Percentiles rank a stretch among this genome's conserved stretches.
phyloP scores from a whole-genome alignment of 345 rosid species.

The Punica granatum region DNA sequence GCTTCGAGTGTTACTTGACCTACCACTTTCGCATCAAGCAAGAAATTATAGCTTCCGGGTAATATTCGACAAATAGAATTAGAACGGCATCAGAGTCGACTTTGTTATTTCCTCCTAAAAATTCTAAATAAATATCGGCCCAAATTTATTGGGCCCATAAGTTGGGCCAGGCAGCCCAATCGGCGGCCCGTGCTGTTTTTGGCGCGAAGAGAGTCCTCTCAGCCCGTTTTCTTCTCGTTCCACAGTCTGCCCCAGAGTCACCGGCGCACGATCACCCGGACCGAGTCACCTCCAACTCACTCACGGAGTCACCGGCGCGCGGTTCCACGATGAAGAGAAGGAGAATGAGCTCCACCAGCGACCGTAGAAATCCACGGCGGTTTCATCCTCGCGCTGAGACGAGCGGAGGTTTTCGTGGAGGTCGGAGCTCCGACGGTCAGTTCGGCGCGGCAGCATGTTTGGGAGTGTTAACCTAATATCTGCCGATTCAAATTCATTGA shows the following conservation, averaged over 20 bases:
- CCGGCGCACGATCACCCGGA: not conserved
- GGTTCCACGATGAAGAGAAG: slow-evolving; percentile 1
- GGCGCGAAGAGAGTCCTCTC: not conserved
- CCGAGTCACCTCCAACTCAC: not conserved
- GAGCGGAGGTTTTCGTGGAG: not conserved
- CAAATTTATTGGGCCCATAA: not conserved
- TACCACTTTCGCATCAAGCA: too few species aligned
- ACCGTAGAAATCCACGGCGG: not conserved
- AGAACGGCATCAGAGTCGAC: too few species aligned
- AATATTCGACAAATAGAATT: too few species aligned
- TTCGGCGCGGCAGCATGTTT: not conserved
- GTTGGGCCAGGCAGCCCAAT: not conserved
- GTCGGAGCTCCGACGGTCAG: slow-evolving; percentile 1
- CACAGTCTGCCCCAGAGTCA: not conserved
- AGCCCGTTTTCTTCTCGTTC: not conserved
- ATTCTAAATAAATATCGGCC: too few species aligned
- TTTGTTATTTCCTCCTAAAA: too few species aligned
- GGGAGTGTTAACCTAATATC: not conserved
- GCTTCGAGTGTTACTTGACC: too few species aligned
- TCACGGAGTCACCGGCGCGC: not conserved
- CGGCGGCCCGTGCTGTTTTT: not conserved
- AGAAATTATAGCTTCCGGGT: too few species aligned
- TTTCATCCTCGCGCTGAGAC: not conserved
- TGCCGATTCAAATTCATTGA: too few species aligned
- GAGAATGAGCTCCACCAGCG: not conserved